phyloP scores from a whole-genome alignment of 352 stramenopile species.

The Globisporangium yorkense region DNA sequence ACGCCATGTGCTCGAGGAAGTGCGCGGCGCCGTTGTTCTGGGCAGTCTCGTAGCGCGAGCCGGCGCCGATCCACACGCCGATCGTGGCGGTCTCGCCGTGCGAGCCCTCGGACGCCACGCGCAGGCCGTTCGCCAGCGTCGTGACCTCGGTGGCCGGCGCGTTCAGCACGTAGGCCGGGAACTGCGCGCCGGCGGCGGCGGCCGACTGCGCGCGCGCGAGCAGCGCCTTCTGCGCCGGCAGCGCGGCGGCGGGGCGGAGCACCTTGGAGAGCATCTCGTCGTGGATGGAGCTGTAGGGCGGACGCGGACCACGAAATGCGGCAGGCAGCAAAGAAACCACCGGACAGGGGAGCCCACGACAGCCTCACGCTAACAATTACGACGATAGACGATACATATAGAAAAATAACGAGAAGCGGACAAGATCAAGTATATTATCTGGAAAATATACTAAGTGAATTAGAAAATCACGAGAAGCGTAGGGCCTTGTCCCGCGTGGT shows the following conservation, averaged over 20 bases:
- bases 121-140: conserved; percentile 93
- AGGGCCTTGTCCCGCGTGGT: not conserved
- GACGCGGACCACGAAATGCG: conserved; percentile 13
- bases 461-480: not conserved
- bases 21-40: conserved; percentile 99
- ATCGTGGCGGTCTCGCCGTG: conserved; percentile 98
- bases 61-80: conserved; percentile 96
- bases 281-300: not conserved
- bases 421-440: no score
- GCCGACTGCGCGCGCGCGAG: conserved; percentile 68
- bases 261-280: conserved; percentile 63
- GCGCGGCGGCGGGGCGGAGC: conserved; percentile 38
- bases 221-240: conserved; percentile 15
- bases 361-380: conserved; percentile 6
- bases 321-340: conserved; percentile 10
- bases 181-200: conserved; percentile 61
- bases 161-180: conserved; percentile 89
- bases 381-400: no score
- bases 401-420: no score
- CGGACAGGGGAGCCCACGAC: not conserved
- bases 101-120: conserved; percentile 96
- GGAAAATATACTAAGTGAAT: not conserved
- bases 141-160: conserved; percentile 95
- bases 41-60: conserved; percentile 97
- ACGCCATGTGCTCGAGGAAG: conserved; percentile 99